Evolutionary conservation across 1,284 basidiomycete species (phyloP), one percentile per base, ranked within the genome.

Genomic region (Ustilago crameri): DNA sequence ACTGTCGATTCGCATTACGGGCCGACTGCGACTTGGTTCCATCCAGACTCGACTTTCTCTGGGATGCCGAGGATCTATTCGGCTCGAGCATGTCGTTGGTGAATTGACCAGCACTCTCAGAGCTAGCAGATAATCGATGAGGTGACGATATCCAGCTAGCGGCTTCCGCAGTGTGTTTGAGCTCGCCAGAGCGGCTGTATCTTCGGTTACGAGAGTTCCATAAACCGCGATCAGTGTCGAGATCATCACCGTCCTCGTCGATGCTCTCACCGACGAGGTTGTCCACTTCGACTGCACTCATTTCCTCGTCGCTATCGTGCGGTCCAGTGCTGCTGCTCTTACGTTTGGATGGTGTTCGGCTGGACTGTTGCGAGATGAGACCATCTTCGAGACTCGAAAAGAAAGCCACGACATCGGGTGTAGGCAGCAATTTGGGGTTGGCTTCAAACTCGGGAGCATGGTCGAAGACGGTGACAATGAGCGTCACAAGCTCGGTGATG

Each of bases 391-490:
- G 60, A 24, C 48, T 61, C 20, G 58, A 88, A 75, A 91, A 90
- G 9, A 89, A 84, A n/a, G 89, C 87, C 9, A 93, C 86, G 54
- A 91, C 89, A 0, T 80, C 79, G 41, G 35, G 64, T 88, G 1
- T 85, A 78, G 0, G 93, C 92, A 2, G 55, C 32, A 45, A 12
- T 30, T 30, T 52, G 23, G 41, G 62, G 50, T 87, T 35, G 85
- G 84, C 0, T 89, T 89, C 74, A 27, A 93, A 92, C 51, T 93
- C 90, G 0, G 92, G 92, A 0, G 93, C 92, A 78, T 89, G 90
- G 78, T 93, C 91, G 14, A 96, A 85, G 2, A 91, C 93, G 76
- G 92, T 90, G 9, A 96, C 88, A 42, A 95, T 85, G 81, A 92
- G 95, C 79, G 94, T 91, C 44, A 95, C 84, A 3, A 91, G 90